These are phyloP conservation scores for Candida orba DNA, from an alignment of 805 yeast genomes.

Conservation along the genomic window DNA sequence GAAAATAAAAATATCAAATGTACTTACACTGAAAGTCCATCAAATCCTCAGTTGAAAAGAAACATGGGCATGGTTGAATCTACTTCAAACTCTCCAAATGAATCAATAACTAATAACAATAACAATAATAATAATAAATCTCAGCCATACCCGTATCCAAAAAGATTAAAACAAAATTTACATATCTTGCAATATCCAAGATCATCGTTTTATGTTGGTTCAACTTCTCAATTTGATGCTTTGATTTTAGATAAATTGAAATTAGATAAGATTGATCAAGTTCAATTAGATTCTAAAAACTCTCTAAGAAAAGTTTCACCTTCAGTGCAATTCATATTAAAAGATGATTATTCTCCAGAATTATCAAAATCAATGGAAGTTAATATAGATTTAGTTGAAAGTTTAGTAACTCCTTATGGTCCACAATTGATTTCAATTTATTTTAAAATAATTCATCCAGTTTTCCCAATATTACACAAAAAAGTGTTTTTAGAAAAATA, in stretches of 20 bases:
- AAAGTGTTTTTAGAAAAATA: slow-evolving; percentile 89
- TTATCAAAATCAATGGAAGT: slow-evolving; percentile 61
- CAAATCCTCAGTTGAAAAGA: slow-evolving; percentile 31
- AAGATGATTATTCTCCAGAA: slow-evolving; percentile 73
- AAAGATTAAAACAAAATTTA: slow-evolving; percentile 10
- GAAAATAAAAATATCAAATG: slow-evolving; percentile 69
- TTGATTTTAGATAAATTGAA: slow-evolving; percentile 57
- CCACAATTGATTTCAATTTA: slow-evolving; percentile 71
- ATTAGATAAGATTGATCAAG: slow-evolving; percentile 70
- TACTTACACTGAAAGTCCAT: slow-evolving; percentile 57
- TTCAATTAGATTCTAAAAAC: slow-evolving; percentile 58
- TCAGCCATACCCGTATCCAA: slow-evolving; percentile 5
- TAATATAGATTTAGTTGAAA: slow-evolving; percentile 79
- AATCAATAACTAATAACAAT: neutral
- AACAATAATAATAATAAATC: neutral
- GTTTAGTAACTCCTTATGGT: slow-evolving; percentile 88
- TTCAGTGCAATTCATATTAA: slow-evolving; percentile 64
- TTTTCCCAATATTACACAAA: slow-evolving; percentile 86
- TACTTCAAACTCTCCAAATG: slow-evolving; percentile 4
- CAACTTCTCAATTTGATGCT: slow-evolving; percentile 78
- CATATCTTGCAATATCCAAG: slow-evolving; percentile 77
- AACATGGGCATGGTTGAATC: slow-evolving; percentile 19
- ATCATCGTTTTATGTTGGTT: slow-evolving; percentile 82
- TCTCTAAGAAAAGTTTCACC: slow-evolving; percentile 75
- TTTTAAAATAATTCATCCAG: slow-evolving; percentile 82